Conservation (phyloP, 1,284 basidiomycete species). For the Puccinia novopanici region DNA sequence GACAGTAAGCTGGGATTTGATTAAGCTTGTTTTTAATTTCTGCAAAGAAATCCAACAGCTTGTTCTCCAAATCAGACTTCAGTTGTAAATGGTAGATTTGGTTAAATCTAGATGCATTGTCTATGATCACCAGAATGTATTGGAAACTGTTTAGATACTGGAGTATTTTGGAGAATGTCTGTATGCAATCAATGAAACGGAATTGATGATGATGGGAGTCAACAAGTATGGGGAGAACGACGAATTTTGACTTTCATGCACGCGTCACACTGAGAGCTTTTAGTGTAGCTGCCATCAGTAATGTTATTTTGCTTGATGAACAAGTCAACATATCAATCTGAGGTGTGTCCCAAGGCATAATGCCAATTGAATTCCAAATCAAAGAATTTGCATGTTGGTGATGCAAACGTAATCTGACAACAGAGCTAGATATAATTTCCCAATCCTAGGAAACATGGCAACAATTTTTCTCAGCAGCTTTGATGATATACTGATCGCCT, state of each 20-base stretch:
- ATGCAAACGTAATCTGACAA: not conserved
- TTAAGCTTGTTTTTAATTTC: constrained; percentile 11
- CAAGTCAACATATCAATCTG: not conserved
- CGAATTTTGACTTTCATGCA: too few species aligned
- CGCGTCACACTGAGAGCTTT: not conserved
- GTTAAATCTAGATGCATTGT: constrained; percentile 5
- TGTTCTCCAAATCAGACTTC: not conserved
- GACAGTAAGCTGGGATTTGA: not conserved
- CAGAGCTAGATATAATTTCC: not conserved
- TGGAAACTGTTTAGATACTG: not conserved
- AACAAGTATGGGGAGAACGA: too few species aligned
- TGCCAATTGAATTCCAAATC: not conserved
- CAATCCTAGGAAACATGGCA: not conserved
- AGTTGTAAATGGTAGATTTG: not conserved
- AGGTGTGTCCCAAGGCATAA: not conserved
- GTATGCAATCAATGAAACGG: too few species aligned
- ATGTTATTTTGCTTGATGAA: not conserved
- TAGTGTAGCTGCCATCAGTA: not conserved
- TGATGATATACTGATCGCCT: not conserved
- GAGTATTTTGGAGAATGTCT: not conserved
- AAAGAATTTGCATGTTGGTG: not conserved
- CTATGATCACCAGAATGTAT: not conserved
- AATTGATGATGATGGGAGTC: too few species aligned
- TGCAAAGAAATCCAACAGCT: not conserved
- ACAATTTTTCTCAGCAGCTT: not conserved